phyloP scores from a whole-genome alignment of 345 rosid species.

The Dovyalis caffra region DNA sequence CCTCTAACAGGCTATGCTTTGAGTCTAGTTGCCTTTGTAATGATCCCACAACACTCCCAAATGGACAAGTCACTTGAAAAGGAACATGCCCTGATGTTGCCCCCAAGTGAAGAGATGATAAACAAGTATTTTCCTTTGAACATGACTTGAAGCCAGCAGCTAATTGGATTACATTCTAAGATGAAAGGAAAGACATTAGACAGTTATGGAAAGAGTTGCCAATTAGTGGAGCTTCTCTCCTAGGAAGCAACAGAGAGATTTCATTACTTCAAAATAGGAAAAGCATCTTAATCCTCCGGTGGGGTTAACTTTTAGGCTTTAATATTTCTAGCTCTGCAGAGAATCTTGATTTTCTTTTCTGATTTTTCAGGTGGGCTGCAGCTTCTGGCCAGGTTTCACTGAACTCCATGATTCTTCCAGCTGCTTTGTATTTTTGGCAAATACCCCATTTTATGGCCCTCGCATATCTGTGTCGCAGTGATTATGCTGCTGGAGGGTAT shows the following conservation, averaged over 20 bases:
- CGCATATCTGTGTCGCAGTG: slow-evolving; percentile 76
- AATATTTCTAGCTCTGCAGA: background rate
- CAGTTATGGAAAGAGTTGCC: background rate
- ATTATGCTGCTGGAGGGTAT: slow-evolving; percentile 98
- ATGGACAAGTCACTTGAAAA: background rate
- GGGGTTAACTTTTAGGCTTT: background rate
- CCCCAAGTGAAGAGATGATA: background rate
- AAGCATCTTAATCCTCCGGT: no score
- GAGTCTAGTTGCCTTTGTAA: background rate
- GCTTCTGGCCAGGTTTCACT: slow-evolving; percentile 73
- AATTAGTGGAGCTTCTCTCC: background rate
- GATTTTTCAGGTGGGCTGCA: slow-evolving; percentile 79
- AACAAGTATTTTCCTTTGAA: background rate
- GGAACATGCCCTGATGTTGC: background rate
- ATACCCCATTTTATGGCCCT: slow-evolving; percentile 99
- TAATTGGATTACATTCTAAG: background rate
- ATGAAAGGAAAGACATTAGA: background rate
- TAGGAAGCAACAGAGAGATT: background rate
- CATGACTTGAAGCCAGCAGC: background rate
- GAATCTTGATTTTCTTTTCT: slow-evolving; percentile 6
- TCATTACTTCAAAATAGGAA: no score
- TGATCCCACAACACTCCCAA: background rate
- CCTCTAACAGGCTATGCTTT: background rate
- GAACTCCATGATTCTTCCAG: slow-evolving; percentile 77
- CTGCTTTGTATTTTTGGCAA: slow-evolving; percentile 98